phyloP scores from a whole-genome alignment of 441 rosid species.

The Macaranga tanarius region DNA sequence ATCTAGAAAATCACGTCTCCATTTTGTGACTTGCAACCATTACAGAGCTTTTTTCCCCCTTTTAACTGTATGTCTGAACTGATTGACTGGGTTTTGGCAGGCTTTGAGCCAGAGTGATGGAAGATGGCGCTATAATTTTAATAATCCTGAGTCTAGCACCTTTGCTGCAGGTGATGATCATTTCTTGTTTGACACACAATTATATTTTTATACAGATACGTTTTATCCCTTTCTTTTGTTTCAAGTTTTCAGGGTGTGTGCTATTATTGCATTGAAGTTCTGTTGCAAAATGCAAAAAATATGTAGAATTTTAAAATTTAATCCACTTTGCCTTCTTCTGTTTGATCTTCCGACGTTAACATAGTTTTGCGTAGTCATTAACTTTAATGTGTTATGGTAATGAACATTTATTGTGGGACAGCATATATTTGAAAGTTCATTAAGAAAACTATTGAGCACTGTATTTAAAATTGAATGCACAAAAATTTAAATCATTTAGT shows the following conservation, averaged over 20 bases:
- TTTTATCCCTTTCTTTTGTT: not conserved
- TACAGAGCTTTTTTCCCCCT: too few species aligned
- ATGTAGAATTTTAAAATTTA: not conserved
- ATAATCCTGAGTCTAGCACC: conserved; percentile 79
- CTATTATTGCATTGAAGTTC: not conserved
- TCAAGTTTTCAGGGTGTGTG: not conserved
- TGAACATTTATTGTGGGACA: not conserved
- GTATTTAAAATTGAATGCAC: not conserved
- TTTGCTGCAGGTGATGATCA: conserved; percentile 80
- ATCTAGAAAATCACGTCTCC: not conserved
- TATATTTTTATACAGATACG: not conserved
- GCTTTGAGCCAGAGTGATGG: conserved; percentile 95
- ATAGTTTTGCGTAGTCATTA: not conserved
- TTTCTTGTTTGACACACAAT: not conserved
- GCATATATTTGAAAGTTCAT: not conserved
- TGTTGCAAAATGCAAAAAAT: not conserved
- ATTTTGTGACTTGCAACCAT: not conserved
- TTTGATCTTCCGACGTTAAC: not conserved
- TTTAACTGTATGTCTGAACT: conserved; percentile 18
- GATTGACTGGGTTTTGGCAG: conserved; percentile 43
- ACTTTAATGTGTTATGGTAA: not conserved
- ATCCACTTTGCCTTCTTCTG: not conserved
- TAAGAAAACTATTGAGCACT: not conserved
- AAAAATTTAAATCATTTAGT: not conserved
- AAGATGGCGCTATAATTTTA: conserved; percentile 84